Base-by-base conservation (phyloP, 1,284 basidiomycete species). In the Abortiporus biennis region DNA sequence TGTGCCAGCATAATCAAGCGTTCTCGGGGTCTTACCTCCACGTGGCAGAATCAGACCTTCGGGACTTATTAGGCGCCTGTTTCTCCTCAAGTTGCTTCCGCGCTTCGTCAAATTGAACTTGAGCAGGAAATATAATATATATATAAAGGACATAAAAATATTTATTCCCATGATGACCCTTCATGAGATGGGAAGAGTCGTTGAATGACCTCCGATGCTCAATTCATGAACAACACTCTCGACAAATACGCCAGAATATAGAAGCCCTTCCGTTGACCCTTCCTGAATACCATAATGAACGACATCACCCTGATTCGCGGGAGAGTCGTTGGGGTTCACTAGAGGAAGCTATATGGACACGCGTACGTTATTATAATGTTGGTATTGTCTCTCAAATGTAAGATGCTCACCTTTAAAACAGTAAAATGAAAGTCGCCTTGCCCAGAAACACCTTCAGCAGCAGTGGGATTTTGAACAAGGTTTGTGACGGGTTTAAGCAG, bases 351-450 rank as follows among this genome's bases (percentile, higher is more conserved):
- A 29, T 17, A 9, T 5, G 11, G 44, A 2, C 43, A 17, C 21
- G n/a, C n/a, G n/a, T n/a, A 21, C 1, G 36, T 13, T 20, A n/a
- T 3, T 21, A 6, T 30, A 15, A 11, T 6, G 16, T n/a, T n/a
- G n/a, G n/a, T n/a, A n/a, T n/a, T n/a, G n/a, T n/a, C n/a, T n/a
- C 17, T 31, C 8, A 31, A 21, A 25, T n/a, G n/a, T n/a, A 11
- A 19, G 15, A 11, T 29, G 42, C 61, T 38, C 24, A 76, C 74
- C 67, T 80, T 79, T 34, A 80, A 56, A 1, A 80, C 53, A 4
- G 70, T 74, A 49, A 78, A 69, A 52, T 80, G 77, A 62, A 76
- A 77, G 40, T 80, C 76, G 6, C 77, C 78, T 49, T 70, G 64
- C 1, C 70, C 76, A n/a, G 57, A 57, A 23, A 65, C 48, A 5